Percentiles rank a stretch among this genome's conserved stretches.
Evolutionary conservation across 768 basidiomycete species (phyloP).

Genomic region (Exidia glandulosa): DNA sequence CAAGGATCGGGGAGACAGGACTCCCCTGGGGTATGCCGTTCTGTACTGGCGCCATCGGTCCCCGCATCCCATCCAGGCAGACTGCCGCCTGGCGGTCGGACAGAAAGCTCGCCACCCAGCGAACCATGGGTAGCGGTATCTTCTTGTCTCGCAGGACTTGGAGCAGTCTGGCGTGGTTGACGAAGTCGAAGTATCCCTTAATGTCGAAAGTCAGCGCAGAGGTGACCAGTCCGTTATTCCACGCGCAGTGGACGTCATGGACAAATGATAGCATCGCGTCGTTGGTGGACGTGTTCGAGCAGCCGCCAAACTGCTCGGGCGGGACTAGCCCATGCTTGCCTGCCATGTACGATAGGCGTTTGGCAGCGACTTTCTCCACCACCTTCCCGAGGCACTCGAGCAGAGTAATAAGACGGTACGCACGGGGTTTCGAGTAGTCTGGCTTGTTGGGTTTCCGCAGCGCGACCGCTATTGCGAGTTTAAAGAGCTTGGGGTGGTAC

Average conservation of each 20-base stretch:
- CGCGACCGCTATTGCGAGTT: conserved; percentile 18
- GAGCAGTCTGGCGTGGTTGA: conserved; percentile 10
- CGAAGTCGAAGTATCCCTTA: conserved; percentile 13
- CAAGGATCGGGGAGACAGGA: conserved; percentile 10
- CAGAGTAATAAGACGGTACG: conserved; percentile 25
- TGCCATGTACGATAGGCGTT: conserved; percentile 13
- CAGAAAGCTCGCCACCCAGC: conserved; percentile 8
- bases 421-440: conserved; percentile 22
- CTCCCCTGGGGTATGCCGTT: conserved; percentile 25
- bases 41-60: conserved; percentile 15
- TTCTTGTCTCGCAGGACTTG: conserved; percentile 1
- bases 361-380: conserved; percentile 17
- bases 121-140: conserved; percentile 4
- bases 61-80: conserved; percentile 11
- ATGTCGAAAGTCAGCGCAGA: conserved; percentile 11
- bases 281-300: conserved; percentile 5
- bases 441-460: conserved; percentile 26
- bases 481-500: conserved; percentile 11
- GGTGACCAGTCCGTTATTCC: conserved; percentile 4
- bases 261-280: conserved; percentile 11
- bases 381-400: conserved; percentile 26
- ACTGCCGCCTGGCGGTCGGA: conserved; percentile 4
- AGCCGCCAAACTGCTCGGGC: conserved; percentile 18
- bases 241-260: conserved; percentile 9
- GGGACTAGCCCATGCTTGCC: conserved; percentile 16